Conservation (phyloP, 306 rosid species). For the Rosa rugosa region DNA sequence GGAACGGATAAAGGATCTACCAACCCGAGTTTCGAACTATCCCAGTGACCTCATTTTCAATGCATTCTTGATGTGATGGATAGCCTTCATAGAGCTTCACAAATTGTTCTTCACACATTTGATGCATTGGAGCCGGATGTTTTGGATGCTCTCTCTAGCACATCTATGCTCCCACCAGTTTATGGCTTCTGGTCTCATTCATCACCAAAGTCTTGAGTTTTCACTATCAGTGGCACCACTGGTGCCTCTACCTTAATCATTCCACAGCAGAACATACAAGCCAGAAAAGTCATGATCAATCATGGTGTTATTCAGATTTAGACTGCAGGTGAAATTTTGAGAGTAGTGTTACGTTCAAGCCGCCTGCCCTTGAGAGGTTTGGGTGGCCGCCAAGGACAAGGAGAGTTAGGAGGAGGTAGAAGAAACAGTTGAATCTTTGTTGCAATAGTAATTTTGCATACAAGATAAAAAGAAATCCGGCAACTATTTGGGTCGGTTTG, state of each 20-base stretch:
- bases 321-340: no score
- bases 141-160: not conserved
- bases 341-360: no score
- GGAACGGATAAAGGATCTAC: conserved; percentile 23
- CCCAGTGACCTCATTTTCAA: not conserved
- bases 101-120: conserved; percentile 7
- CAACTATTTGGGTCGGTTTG: no score
- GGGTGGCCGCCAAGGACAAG: not conserved
- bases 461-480: not conserved
- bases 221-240: not conserved
- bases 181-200: not conserved
- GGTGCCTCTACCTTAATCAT: not conserved
- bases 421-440: no score
- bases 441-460: no score
- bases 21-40: conserved; percentile 1
- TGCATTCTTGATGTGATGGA: not conserved
- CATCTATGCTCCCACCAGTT: not conserved
- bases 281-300: not conserved
- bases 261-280: not conserved
- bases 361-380: not conserved
- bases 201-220: not conserved
- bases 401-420: not conserved
- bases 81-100: not conserved
- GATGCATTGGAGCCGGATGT: not conserved
- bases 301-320: not conserved